These are phyloP conservation scores for Lactarius psammicola DNA, from an alignment of 768 basidiomycete species.

Conservation along the genomic window DNA sequence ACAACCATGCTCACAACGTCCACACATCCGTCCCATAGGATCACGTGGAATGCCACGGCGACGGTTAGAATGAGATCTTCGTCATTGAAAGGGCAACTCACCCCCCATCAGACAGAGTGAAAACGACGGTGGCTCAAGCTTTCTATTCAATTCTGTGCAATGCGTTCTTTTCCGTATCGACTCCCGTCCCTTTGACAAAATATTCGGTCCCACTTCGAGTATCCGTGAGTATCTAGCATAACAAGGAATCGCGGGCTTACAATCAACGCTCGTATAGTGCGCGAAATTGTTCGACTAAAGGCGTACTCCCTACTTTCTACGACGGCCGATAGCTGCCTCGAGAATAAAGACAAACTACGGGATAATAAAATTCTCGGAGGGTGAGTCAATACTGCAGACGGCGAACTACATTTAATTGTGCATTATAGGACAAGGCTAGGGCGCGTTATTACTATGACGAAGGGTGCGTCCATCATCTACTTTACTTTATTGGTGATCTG, in stretches of 20 bases:
- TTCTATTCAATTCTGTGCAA: conserved; percentile 26
- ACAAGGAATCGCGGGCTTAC: neutral
- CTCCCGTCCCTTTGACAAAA: conserved; percentile 2
- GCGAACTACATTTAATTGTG: neutral
- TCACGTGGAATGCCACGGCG: conserved; percentile 21
- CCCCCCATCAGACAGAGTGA: conserved; percentile 17
- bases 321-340: conserved; percentile 24
- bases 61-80: conserved; percentile 11
- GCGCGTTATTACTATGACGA: conserved; percentile 15
- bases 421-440: conserved; percentile 16
- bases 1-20: neutral
- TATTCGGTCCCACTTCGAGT: conserved; percentile 22
- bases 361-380: conserved; percentile 22
- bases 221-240: conserved; percentile 18
- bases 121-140: conserved; percentile 24
- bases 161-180: conserved; percentile 21
- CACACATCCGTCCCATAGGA: conserved; percentile 12
- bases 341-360: conserved; percentile 26
- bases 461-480: conserved; percentile 14
- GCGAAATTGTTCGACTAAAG: conserved; percentile 1
- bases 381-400: conserved; percentile 5
- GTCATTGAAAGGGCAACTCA: neutral
- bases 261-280: neutral
- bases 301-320: conserved; percentile 24
- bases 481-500: too few species aligned